These are phyloP conservation scores for Alternaria arbusti DNA, from an alignment of 2,329 filamentous ascomycete species.

Conservation along the genomic window DNA sequence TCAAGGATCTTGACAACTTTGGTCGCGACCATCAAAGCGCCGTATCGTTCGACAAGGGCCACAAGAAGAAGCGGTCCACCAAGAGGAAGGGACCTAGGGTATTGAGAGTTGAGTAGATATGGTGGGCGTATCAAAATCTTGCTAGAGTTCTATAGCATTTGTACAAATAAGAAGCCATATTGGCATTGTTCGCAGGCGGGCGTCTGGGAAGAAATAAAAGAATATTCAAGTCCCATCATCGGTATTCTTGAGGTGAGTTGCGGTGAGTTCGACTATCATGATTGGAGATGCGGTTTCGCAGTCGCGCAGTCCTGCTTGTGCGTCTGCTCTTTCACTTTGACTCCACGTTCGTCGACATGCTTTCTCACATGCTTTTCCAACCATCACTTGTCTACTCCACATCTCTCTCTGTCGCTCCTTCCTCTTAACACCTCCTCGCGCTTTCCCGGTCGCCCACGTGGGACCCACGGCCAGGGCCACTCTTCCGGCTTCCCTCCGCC, in stretches of 20 bases:
- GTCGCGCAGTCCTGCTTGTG: neutral
- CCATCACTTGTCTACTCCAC: neutral
- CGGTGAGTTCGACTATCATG: neutral
- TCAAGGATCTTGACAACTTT: slow-evolving; percentile 97
- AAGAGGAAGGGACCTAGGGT: slow-evolving; percentile 77
- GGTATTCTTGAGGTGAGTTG: neutral
- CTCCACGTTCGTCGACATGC: neutral
- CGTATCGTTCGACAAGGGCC: slow-evolving; percentile 74
- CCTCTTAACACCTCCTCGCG: neutral
- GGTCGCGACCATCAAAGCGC: slow-evolving; percentile 81
- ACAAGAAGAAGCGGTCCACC: slow-evolving; percentile 79
- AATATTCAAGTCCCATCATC: slow-evolving; percentile 12
- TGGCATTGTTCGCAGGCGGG: slow-evolving; percentile 27
- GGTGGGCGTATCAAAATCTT: slow-evolving; percentile 5
- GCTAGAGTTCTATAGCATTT: slow-evolving; percentile 32
- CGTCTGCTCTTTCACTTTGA: slow-evolving; percentile 18
- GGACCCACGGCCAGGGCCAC: slow-evolving; percentile 2
- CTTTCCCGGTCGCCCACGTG: slow-evolving; percentile 2
- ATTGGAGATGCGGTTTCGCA: neutral
- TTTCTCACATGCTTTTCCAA: neutral
- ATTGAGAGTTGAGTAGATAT: slow-evolving; percentile 71
- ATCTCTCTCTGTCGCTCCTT: neutral
- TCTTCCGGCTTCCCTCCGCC: slow-evolving; percentile 16
- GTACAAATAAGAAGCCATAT: slow-evolving; percentile 35
- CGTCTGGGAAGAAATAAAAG: slow-evolving; percentile 41